phyloP scores from a whole-genome alignment of 2,329 filamentous ascomycete genomes.

The Mariannaea sp. region DNA sequence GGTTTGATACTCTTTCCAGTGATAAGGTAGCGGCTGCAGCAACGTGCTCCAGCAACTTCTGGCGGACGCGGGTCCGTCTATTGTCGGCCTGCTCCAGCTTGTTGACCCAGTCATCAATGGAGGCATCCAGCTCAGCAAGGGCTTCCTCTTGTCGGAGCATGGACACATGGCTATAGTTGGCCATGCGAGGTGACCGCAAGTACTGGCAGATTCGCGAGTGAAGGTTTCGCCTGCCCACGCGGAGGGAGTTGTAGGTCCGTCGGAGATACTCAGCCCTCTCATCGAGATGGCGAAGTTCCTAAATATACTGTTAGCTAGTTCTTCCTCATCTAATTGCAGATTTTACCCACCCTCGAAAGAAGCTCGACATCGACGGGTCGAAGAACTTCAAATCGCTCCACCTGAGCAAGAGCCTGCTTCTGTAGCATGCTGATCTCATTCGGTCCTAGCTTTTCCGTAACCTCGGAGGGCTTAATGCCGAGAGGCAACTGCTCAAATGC shows the following conservation, averaged over 20 bases:
- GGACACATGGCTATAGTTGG: conserved; percentile 74
- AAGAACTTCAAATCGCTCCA: conserved; percentile 68
- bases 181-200: conserved; percentile 70
- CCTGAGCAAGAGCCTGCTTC: conserved; percentile 66
- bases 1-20: conserved; percentile 29
- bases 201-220: conserved; percentile 79
- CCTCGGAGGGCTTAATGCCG: conserved; percentile 61
- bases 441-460: conserved; percentile 50
- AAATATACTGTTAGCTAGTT: conserved; percentile 15
- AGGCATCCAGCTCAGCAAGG: conserved; percentile 73
- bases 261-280: conserved; percentile 79
- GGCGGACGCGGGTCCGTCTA: conserved; percentile 72
- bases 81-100: conserved; percentile 85
- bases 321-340: background rate
- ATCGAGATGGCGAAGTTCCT: conserved; percentile 78
- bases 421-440: conserved; percentile 58
- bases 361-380: conserved; percentile 64
- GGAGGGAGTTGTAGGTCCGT: conserved; percentile 74
- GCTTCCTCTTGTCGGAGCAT: conserved; percentile 82
- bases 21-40: conserved; percentile 69
- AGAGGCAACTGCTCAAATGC: conserved; percentile 66
- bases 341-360: conserved; percentile 62
- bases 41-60: conserved; percentile 82
- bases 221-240: conserved; percentile 75
- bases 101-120: conserved; percentile 79